Evolutionary conservation across 2,329 filamentous ascomycete species (phyloP).

Genomic region (Elsinoe australis): DNA sequence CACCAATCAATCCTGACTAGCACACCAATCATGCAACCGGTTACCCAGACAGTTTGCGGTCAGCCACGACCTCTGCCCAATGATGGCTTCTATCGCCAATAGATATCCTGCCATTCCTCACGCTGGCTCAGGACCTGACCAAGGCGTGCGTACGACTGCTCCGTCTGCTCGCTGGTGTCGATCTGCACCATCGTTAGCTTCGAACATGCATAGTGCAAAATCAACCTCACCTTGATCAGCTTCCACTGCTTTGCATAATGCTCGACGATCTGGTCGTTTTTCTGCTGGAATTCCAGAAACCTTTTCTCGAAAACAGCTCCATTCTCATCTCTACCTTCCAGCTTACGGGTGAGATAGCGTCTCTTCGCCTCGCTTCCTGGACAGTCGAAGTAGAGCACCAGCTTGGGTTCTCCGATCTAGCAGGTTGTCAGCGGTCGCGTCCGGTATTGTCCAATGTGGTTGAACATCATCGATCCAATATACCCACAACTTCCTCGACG

Average conservation of each 20-base stretch:
- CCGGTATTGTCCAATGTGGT: no score
- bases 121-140: background rate
- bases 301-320: background rate
- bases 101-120: background rate
- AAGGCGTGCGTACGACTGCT: background rate
- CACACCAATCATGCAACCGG: no score
- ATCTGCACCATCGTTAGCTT: background rate
- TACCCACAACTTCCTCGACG: background rate
- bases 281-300: background rate
- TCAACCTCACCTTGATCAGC: background rate
- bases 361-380: background rate
- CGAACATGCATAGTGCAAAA: background rate
- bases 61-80: no score
- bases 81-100: background rate
- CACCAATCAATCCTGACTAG: no score
- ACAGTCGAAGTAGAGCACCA: conserved; percentile 12
- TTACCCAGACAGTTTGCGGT: no score
- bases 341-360: background rate
- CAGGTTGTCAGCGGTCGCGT: no score
- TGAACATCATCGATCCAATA: background rate
- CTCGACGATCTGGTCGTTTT: background rate
- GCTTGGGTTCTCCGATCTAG: conserved; percentile 9
- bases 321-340: background rate
- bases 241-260: background rate
- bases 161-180: conserved; percentile 5